phyloP scores from a whole-genome alignment of 306 rosid genomes.

The Gynostemma pentaphyllum region DNA sequence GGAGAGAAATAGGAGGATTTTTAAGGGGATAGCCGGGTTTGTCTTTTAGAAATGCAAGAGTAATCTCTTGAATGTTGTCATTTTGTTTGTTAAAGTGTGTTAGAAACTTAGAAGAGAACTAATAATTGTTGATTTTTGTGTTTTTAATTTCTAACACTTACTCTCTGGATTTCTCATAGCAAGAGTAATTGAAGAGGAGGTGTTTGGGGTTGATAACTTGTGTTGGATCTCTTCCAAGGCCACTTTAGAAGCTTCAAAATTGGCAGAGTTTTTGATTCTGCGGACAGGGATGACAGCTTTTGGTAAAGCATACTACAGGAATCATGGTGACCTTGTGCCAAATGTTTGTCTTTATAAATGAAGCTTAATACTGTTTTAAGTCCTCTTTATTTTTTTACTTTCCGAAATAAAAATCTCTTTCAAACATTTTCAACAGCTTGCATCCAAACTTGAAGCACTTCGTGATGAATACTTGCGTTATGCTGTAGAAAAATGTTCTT shows the following conservation, averaged over 20 bases:
- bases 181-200: conserved; percentile 89
- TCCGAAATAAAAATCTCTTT: neutral
- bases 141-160: conserved; percentile 7
- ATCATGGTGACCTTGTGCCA: conserved; percentile 73
- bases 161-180: conserved; percentile 27
- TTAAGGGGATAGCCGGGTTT: too few species aligned
- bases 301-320: conserved; percentile 88
- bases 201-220: conserved; percentile 89
- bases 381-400: neutral
- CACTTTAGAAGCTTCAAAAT: conserved; percentile 71
- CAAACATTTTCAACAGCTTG: conserved; percentile 49
- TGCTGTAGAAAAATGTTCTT: conserved; percentile 62
- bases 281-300: conserved; percentile 98
- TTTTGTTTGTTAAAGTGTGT: neutral
- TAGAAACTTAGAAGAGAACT: neutral
- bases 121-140: conserved; percentile 12
- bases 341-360: conserved; percentile 40
- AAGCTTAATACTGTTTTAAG: neutral
- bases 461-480: conserved; percentile 93
- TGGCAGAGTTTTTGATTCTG: conserved; percentile 71
- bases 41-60: neutral
- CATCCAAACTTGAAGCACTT: conserved; percentile 82
- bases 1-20: too few species aligned
- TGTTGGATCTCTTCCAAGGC: conserved; percentile 96
- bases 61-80: neutral